Conservation (phyloP, 495 filamentous ascomycete species). For the Talaromyces stipitatus region DNA sequence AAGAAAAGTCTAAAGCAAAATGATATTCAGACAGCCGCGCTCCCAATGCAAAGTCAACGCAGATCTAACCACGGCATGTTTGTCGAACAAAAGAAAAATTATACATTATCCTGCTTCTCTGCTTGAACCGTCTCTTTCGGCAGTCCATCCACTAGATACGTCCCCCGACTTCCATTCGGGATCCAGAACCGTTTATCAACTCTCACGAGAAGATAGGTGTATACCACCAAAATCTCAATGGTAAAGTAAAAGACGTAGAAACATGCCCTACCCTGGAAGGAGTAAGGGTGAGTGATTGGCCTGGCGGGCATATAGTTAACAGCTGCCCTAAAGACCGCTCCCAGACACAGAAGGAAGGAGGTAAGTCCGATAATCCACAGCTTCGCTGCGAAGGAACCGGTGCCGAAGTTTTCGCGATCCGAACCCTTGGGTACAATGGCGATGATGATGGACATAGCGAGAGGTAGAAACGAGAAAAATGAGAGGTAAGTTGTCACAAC, state of each 20-base stretch:
- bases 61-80: too few relatives aligned
- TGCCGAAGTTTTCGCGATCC: conserved; percentile 60
- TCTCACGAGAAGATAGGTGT: conserved; percentile 52
- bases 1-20: background rate
- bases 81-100: background rate
- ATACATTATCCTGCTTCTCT: background rate
- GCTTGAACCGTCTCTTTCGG: background rate
- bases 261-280: conserved; percentile 59
- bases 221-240: conserved; percentile 63
- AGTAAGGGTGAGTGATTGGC: conserved; percentile 48
- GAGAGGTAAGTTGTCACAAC: conserved; percentile 60
- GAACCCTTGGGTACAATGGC: conserved; percentile 42
- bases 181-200: conserved; percentile 71
- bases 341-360: conserved; percentile 52
- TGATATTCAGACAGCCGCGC: background rate
- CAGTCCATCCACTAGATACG: background rate
- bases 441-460: conserved; percentile 51
- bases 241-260: conserved; percentile 78
- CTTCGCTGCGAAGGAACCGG: conserved; percentile 59
- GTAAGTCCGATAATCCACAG: conserved; percentile 51
- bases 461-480: conserved; percentile 66
- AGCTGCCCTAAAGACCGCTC: conserved; percentile 62
- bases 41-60: too few relatives aligned
- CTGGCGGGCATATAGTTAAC: conserved; percentile 45
- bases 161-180: conserved; percentile 31